Evolutionary conservation across 345 rosid species (phyloP), one percentile per base, ranked within the genome.

Genomic region (Zanthoxylum bungeanum): DNA sequence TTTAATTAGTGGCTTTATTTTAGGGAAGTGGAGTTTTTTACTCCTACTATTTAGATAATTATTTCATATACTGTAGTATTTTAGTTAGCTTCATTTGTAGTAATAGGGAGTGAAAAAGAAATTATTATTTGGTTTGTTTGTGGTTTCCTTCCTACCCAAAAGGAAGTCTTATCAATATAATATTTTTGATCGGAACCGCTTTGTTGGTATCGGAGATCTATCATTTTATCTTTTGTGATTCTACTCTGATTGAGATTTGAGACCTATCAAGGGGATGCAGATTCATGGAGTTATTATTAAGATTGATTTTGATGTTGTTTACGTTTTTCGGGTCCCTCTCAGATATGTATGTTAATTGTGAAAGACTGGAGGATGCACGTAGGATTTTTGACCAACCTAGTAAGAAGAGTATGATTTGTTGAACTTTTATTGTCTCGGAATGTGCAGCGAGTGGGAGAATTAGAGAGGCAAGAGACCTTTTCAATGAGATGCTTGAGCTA

Each of bases 401-500:
- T 69, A 77, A 79, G 1, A 87, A 83, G 78, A 89, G 84, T 75
- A 64, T 90, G 69, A 76, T 85, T 53, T 85, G 87, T 47, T 90
- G 97, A 90, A 91, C 97, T 63, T 87, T 91, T 1, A 81, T 88
- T 4, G 74, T 91, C 69, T 88, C 91, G 5, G 94, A 87, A 47
- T 91, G 85, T 80, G 94, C 91, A 60, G 57, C 75, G 76, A 82
- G 67, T 64, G 94, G 96, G 69, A 74, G 80, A 72, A 86, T 71
- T 69, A 69, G 73, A 77, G 87, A 87, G 58, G 97, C 97, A 47
- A 81, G 92, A 64, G 78, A 86, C 47, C 88, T 93, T 50, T 93
- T 93, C 64, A 78, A 86, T 80, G 60, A 81, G 77, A 93, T 93
- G 96, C 94, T 94, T 9, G 88, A 86, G 61, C 49, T 77, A 73